These are phyloP conservation scores for Beauveria sp. DNA, from an alignment of 2,329 filamentous ascomycete genomes.

Conservation along the genomic window DNA sequence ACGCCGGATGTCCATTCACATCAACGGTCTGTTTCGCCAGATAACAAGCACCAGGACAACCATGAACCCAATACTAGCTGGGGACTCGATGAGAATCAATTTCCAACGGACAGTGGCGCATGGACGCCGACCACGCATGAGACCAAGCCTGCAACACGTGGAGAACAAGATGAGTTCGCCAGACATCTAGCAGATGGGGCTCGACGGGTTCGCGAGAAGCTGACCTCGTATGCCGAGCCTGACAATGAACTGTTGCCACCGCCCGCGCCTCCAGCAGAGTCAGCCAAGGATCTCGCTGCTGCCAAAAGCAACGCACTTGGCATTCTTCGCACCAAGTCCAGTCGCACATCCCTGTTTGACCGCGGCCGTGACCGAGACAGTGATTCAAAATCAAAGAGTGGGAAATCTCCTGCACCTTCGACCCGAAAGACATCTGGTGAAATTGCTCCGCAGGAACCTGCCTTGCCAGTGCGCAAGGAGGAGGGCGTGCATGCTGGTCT, in stretches of 20 bases:
- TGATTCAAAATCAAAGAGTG: slow-evolving; percentile 42
- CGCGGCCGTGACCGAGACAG: slow-evolving; percentile 34
- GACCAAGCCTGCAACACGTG: slow-evolving; percentile 27
- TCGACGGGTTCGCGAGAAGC: slow-evolving; percentile 62
- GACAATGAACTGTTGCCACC: slow-evolving; percentile 37
- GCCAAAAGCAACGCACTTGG: slow-evolving; percentile 50
- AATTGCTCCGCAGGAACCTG: not conserved
- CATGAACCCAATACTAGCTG: slow-evolving; percentile 12
- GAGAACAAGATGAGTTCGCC: slow-evolving; percentile 63
- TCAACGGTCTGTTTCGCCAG: slow-evolving; percentile 18
- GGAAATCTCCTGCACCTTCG: slow-evolving; percentile 35
- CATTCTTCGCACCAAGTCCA: slow-evolving; percentile 59
- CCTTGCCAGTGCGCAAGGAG: slow-evolving; percentile 26
- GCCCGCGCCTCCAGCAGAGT: slow-evolving; percentile 23
- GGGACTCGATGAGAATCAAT: slow-evolving; percentile 17
- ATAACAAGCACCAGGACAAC: slow-evolving; percentile 26
- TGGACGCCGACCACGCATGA: slow-evolving; percentile 10
- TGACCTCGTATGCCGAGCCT: slow-evolving; percentile 61
- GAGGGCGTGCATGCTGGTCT: slow-evolving; percentile 42
- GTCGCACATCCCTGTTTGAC: slow-evolving; percentile 55
- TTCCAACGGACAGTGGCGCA: slow-evolving; percentile 17
- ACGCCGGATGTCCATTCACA: slow-evolving; percentile 21
- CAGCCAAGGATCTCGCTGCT: slow-evolving; percentile 23
- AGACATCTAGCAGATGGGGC: slow-evolving; percentile 64
- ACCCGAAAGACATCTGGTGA: slow-evolving; percentile 27